Percentiles rank a stretch among this genome's conserved stretches.
Evolutionary conservation across 2,329 filamentous ascomycete species (phyloP).

Genomic region (Cladosporium velox): DNA sequence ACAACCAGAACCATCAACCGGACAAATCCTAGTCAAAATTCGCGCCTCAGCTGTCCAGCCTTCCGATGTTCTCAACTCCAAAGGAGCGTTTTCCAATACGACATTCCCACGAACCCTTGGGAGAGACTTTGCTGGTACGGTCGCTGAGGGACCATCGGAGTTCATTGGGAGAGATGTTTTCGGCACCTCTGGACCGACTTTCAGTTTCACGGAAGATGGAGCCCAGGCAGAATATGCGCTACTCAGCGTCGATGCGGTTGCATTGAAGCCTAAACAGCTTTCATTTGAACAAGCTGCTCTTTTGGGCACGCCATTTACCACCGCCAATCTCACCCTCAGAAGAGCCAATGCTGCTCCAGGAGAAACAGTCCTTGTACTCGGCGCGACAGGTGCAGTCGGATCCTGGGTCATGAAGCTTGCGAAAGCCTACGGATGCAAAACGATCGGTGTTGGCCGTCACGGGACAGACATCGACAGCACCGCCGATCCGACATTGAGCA

Average conservation of each 20-base stretch:
- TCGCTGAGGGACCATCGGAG: conserved; percentile 25
- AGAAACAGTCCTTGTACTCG: conserved; percentile 36
- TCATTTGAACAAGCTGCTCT: conserved; percentile 33
- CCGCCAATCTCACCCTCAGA: conserved; percentile 31
- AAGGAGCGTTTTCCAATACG: conserved; percentile 32
- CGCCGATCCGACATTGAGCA: conserved; percentile 20
- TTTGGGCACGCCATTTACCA: conserved; percentile 36
- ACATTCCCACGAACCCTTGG: conserved; percentile 36
- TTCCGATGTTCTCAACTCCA: conserved; percentile 35
- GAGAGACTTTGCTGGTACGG: conserved; percentile 37
- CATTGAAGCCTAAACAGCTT: conserved; percentile 29
- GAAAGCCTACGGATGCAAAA: conserved; percentile 30
- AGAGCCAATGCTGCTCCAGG: conserved; percentile 25
- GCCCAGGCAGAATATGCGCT: conserved; percentile 35
- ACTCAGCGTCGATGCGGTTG: conserved; percentile 26
- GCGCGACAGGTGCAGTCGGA: conserved; percentile 35
- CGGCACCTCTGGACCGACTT: conserved; percentile 34
- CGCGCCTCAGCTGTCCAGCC: conserved; percentile 35
- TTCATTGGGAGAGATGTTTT: conserved; percentile 35
- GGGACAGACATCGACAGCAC: conserved; percentile 27
- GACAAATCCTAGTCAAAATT: conserved; percentile 34
- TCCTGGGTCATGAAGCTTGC: conserved; percentile 32
- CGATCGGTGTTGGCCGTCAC: conserved; percentile 32
- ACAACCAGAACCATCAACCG: conserved; percentile 26
- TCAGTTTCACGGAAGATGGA: conserved; percentile 34